Evolutionary conservation across 2,329 filamentous ascomycete species (phyloP).

Genomic region (Colletotrichum melonis): DNA sequence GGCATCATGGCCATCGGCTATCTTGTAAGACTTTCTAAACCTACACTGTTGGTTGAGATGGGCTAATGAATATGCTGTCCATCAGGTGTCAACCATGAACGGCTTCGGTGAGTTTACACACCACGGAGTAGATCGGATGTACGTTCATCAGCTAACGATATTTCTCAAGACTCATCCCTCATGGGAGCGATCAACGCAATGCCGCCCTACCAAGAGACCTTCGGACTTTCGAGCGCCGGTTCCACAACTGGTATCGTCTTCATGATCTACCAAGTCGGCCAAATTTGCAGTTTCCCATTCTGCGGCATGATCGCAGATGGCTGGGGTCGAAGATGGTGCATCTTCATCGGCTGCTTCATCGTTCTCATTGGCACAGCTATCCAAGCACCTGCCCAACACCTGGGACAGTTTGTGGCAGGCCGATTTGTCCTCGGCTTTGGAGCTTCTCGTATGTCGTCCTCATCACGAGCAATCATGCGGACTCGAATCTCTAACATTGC

Average conservation of each 20-base stretch:
- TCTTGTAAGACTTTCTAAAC: constrained; percentile 16
- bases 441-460: constrained; percentile 50
- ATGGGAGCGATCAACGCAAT: constrained; percentile 56
- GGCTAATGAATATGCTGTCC: not conserved
- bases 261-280: constrained; percentile 60
- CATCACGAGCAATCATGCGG: not conserved
- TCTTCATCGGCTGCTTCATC: constrained; percentile 60
- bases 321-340: constrained; percentile 61
- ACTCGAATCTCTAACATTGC: not conserved
- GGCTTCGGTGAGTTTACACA: constrained; percentile 39
- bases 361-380: constrained; percentile 61
- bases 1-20: constrained; percentile 42
- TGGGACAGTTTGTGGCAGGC: constrained; percentile 55
- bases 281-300: constrained; percentile 61
- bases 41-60: not conserved
- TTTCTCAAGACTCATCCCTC: constrained; percentile 53
- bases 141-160: not conserved
- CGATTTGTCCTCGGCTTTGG: constrained; percentile 62
- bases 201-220: constrained; percentile 57
- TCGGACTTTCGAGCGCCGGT: constrained; percentile 54
- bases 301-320: constrained; percentile 59
- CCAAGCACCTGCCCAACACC: constrained; percentile 51
- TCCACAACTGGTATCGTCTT: constrained; percentile 56
- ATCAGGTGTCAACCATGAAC: constrained; percentile 42
- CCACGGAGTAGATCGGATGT: accelerated